Evolutionary conservation across 495 filamentous ascomycete species (phyloP), one percentile per base, ranked within the genome.

Genomic region (Patellaria atrata): DNA sequence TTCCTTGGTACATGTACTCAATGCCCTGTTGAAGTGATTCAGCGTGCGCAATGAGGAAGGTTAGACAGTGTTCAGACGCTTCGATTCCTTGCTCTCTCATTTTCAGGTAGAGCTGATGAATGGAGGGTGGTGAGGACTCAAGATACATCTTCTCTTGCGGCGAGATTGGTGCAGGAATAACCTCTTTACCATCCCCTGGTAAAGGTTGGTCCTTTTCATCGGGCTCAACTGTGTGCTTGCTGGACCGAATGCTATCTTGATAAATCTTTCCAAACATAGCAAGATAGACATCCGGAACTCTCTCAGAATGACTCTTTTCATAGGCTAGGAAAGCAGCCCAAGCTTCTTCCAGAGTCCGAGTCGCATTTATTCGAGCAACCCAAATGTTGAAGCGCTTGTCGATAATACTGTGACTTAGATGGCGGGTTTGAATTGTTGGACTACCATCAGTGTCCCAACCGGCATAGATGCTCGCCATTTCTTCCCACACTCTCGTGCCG

Each of bases 361-460:
- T 83, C 8, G 77, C 64, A 20, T 62, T 56, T 23, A 82, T 68
- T 6, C 77, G 65, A 8, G 68, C 72, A 20, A 58, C 63, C 77
- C 77, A 82, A 2, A 69, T 14, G 6, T 20, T 39, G 31, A 3
- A 29, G 16, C 2, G 9, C 6, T 12, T 44, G 16, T 12, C 15
- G 22, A 11, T 9, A 18, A 22, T 4, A 22, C 5, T 9, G 6
- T 17, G 27, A 30, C 14, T 15, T 7, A 6, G 16, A 9, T 11
- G 33, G 23, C 5, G 54, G 1, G 67, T 79, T 45, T 82, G 77
- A 28, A 82, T 70, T 0, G 77, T 82, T 10, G 78, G 78, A 22
- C 68, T 79, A 5, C 52, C 47, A 54, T 82, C 78, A 0, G 70
- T 71, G 38, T 83, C 77, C 67, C 69, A 77, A 5, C 78, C 78